Evolutionary conservation across 164 flowering plant genomes (phyloP).

Genomic region (Berberis vulgaris): DNA sequence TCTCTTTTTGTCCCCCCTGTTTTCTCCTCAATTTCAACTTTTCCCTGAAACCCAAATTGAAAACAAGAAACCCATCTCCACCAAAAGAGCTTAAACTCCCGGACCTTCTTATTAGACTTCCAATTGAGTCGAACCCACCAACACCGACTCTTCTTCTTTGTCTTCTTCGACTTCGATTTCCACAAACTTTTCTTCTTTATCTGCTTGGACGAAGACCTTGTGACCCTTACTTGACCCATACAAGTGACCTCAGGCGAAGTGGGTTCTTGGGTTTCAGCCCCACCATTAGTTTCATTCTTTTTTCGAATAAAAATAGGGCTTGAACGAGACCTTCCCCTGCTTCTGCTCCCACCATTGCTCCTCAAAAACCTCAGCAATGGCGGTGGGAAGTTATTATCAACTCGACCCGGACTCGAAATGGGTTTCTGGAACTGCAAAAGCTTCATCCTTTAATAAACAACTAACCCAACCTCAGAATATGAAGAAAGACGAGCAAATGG

Average conservation of each 20-base stretch:
- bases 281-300: constrained; percentile 15
- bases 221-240: constrained; percentile 55
- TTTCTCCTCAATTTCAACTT: neutral
- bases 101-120: constrained; percentile 4
- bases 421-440: constrained; percentile 31
- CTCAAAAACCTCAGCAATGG: constrained; percentile 52
- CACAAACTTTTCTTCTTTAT: neutral
- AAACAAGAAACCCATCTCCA: constrained; percentile 29
- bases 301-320: constrained; percentile 52
- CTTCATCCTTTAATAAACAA: constrained; percentile 28
- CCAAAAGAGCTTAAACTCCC: constrained; percentile 10
- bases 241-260: constrained; percentile 73
- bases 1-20: constrained; percentile 5
- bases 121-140: constrained; percentile 15
- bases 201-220: constrained; percentile 20
- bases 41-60: constrained; percentile 16
- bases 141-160: constrained; percentile 1
- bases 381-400: constrained; percentile 57
- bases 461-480: neutral
- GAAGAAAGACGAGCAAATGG: no score
- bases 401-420: constrained; percentile 54
- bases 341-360: constrained; percentile 48
- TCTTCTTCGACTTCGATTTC: neutral
- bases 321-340: constrained; percentile 56
- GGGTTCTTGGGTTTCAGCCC: constrained; percentile 45